Conservation (phyloP, 23 red algal species). For the Gracilaria gracilis region DNA sequence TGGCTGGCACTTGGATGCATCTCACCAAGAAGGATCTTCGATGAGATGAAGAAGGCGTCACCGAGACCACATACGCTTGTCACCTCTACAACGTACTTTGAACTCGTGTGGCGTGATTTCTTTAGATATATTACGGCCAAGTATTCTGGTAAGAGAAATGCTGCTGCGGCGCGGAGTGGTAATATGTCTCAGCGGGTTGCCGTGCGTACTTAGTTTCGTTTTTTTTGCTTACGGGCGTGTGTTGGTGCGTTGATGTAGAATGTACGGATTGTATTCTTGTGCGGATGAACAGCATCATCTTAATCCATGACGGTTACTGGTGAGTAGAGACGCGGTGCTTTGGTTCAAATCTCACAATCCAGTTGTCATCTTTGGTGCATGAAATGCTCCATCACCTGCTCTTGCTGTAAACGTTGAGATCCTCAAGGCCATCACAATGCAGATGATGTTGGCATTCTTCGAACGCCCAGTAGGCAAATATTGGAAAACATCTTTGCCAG, state of each 20-base stretch:
- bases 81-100: slow-evolving; percentile 80
- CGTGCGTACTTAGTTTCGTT: background rate
- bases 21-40: slow-evolving; percentile 87
- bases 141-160: slow-evolving; percentile 58
- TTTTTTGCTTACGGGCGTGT: background rate
- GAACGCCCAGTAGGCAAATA: too few relatives aligned
- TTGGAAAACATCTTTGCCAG: too few relatives aligned
- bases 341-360: background rate
- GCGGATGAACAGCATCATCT: background rate
- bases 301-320: background rate
- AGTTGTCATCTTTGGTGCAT: background rate
- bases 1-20: slow-evolving; percentile 99
- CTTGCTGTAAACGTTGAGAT: too few relatives aligned
- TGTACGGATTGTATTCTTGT: background rate
- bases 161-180: slow-evolving; percentile 8
- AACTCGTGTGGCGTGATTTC: slow-evolving; percentile 98
- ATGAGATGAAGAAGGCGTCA: slow-evolving; percentile 65
- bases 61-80: slow-evolving; percentile 20
- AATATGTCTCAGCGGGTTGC: background rate
- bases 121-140: slow-evolving; percentile 98
- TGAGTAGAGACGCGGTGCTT: background rate
- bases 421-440: background rate
- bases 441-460: too few relatives aligned
- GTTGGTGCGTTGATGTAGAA: background rate
- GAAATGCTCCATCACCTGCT: background rate